These are phyloP conservation scores for Stagonosporopsis tanaceti DNA, from an alignment of 2,329 filamentous ascomycete genomes.

Conservation along the genomic window DNA sequence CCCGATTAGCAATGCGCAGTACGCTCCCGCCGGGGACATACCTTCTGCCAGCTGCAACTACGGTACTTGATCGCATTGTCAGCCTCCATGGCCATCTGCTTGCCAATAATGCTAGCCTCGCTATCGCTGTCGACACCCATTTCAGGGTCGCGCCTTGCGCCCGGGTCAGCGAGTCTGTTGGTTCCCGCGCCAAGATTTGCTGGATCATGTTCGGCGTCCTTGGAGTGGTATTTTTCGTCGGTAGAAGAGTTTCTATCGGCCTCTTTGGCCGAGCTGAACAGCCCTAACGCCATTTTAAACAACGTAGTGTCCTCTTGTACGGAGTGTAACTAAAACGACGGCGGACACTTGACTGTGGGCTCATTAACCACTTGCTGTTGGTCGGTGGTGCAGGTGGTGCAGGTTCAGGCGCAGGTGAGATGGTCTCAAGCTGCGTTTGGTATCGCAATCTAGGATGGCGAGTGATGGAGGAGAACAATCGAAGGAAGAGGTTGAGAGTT, in stretches of 20 bases:
- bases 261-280: constrained; percentile 34
- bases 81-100: constrained; percentile 79
- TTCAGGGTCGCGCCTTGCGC: constrained; percentile 31
- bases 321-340: constrained; percentile 51
- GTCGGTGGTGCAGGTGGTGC: not conserved
- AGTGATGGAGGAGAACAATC: not conserved
- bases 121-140: constrained; percentile 44
- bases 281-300: constrained; percentile 61
- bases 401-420: constrained; percentile 3
- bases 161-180: constrained; percentile 52
- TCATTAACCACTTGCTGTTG: constrained; percentile 50
- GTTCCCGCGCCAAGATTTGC: constrained; percentile 35
- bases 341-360: constrained; percentile 40
- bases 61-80: constrained; percentile 87
- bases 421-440: constrained; percentile 7
- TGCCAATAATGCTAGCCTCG: constrained; percentile 58
- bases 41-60: constrained; percentile 93
- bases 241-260: constrained; percentile 25
- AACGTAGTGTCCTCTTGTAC: constrained; percentile 55
- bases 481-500: constrained; percentile 1
- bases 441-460: not conserved
- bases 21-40: constrained; percentile 38
- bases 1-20: constrained; percentile 19
- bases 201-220: constrained; percentile 37
- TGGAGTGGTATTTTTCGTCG: constrained; percentile 24